Evolutionary conservation across 192 early-diverging fungal genomes (phyloP), one percentile per base, ranked within the genome.

Genomic region (Irineochytrium annulatum): DNA sequence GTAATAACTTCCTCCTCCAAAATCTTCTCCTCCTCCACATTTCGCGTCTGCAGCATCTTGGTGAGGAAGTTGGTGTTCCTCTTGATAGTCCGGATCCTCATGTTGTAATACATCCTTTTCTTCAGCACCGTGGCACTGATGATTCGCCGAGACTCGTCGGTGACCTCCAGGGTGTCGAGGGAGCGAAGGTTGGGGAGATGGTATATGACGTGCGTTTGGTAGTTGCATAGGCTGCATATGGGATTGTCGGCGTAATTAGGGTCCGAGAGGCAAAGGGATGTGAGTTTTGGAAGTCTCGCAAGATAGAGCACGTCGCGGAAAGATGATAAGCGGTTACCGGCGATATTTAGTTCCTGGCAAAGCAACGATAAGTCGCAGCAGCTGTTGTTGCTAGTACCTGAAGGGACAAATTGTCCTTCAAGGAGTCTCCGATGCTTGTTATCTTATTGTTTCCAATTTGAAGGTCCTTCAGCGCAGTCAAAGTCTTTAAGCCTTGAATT

Each of bases 21-120:
- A 3, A 4, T 13, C 0, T 48, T 37, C 32, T 62, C 49, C 28
- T 72, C 70, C 3, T 22, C 35, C 13, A 46, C 59, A n/a, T 56
- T 34, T 43, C 33, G 4, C n/a, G 26, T 59, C 16, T 60, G 63
- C 17, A 84, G 52, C n/a, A 72, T 53, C 48, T 75, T 75, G 28
- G 71, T 57, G 28, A 84, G 57, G 58, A 84, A 79, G 56, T 80
- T 76, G 17, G 73, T 69, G 65, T 84, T 84, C 16, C 82, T 60
- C 45, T 80, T 73, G 41, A 84, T 79, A 0, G 82, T 83, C 26
- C 72, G 59, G 35, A 83, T 84, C 19, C 81, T 67, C 77, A 83
- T 84, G 45, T 78, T 84, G 64, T 84, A 84, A 57, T 83, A 84
- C 82, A 84, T 84, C 28, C 77, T 55, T 61, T 84, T 84, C 52